Evolutionary conservation across 331 rosid genomes (phyloP), one percentile per base, ranked within the genome.

Genomic region (Rosa hybrid): DNA sequence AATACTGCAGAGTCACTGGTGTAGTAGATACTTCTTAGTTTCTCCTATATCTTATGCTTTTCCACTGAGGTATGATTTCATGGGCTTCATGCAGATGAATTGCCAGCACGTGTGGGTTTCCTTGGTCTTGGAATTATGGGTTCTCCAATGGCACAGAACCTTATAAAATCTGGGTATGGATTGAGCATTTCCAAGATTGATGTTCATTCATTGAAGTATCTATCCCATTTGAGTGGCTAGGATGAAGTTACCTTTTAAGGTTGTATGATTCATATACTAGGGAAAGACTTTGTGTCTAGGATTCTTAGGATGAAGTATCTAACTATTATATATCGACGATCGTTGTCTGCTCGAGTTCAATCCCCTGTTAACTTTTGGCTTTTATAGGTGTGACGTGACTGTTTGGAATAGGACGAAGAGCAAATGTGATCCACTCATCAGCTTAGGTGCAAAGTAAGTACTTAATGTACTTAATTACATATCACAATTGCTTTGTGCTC

Each of bases 361-460:
- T 76, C 73, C 39, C 39, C 6, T 45, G 21, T 30, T 77, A 34
- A 65, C 80, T 81, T 17, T 51, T 77, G 81, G 79, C 48, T 64
- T 63, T 78, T 79, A 76, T 73, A 95, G 99, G 80, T 74, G 86
- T 80, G 97, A 96, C 80, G 87, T 96, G 75, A 89, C 98, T 48
- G 90, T 96, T 86, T 96, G 98, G 99, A 96, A 96, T 81, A 88
- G 98, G 83, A 96, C 99, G 78, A 89, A 91, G 91, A 89, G 85
- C 89, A 96, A 96, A 88, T 96, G 98, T 53, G 96, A 96, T 80
- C 88, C 97, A 45, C 87, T 96, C 21, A 86, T 91, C 83, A 89
- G 74, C 86, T 87, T 96, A 63, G 98, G 99, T 81, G 99, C 98
- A 60, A 89, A 90, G 98, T 93, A 80, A 91, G 92, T 83, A 60